These are phyloP conservation scores for Lichtheimia ramosa DNA, from an alignment of 371 early-diverging fungal species.

Conservation along the genomic window DNA sequence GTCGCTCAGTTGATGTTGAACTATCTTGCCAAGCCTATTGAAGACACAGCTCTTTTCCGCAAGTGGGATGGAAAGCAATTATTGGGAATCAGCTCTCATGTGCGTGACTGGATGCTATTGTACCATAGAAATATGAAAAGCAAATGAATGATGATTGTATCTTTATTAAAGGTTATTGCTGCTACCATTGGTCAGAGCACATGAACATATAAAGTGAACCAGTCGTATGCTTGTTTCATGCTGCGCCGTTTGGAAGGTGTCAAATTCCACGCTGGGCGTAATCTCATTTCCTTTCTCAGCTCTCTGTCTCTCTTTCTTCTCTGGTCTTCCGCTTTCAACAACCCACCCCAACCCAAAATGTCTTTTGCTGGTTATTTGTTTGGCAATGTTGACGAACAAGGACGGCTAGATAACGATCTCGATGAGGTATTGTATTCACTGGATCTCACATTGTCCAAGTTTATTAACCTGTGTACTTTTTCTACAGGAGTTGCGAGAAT, in stretches of 20 bases:
- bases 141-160: no score
- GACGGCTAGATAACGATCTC: constrained; percentile 70
- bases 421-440: constrained; percentile 52
- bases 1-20: constrained; percentile 68
- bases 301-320: no score
- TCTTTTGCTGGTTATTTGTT: constrained; percentile 78
- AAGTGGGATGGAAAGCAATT: constrained; percentile 80
- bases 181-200: no score
- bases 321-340: no score
- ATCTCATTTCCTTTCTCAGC: no score
- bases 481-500: constrained; percentile 67
- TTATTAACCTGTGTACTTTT: background rate
- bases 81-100: constrained; percentile 78
- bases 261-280: no score
- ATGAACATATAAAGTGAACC: no score
- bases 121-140: no score
- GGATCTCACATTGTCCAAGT: background rate
- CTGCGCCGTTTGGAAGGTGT: no score
- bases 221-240: no score
- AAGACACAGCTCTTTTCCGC: constrained; percentile 68
- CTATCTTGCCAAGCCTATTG: constrained; percentile 55
- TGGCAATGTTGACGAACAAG: constrained; percentile 89
- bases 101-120: constrained; percentile 51
- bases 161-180: no score
- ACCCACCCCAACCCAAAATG: constrained; percentile 26